Evolutionary conservation across 1,284 basidiomycete species (phyloP), one percentile per base, ranked within the genome.

Genomic region (Amylostereum areolatum): DNA sequence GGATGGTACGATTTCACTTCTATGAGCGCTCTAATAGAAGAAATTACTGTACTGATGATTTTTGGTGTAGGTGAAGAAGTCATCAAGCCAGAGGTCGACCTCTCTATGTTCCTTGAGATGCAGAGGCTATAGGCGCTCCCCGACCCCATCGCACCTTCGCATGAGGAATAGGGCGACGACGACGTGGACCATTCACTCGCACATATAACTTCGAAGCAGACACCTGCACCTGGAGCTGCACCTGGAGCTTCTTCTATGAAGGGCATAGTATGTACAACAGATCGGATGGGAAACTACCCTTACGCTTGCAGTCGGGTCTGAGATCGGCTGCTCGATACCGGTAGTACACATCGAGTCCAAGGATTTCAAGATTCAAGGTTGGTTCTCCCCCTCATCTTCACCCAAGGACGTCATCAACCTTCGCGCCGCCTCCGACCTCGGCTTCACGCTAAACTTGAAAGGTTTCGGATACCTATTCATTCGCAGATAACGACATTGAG

Each of bases 51-150:
- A 18, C 18, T 18, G 18, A 18, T 18, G 18, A 18, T 18, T 18
- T 18, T 18, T 18, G 18, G 18, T 46, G 35, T 52, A 89, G 83
- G 83, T 11, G 83, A 88, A 64, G 81, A 77, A 10, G 72, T 81
- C 12, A 63, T 75, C 0, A 85, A 88, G 54, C 83, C 84, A 2
- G 85, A 89, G 62, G 75, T 89, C 8, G 86, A 90, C 64, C 58
- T 89, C 2, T 78, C 85, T 0, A 55, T 66, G 0, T 85, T 90
- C 56, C 67, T 89, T 41, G 81, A 78, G 52, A 75, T 68, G 46
- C 86, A 89, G 55, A 70, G 73, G 32, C 60, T 80, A 33, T 71
- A 4, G 78, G 77, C 30, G 66, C 62, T 1, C 48, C 18, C 59
- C 3, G 62, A 59, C 1, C 62, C 69, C 1, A 58, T 51, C 4